A percentile compares a stretch with the other conserved stretches of the same genome.
Conservation (phyloP, 176 grass and related monocot species). For the Zea luxurians region DNA sequence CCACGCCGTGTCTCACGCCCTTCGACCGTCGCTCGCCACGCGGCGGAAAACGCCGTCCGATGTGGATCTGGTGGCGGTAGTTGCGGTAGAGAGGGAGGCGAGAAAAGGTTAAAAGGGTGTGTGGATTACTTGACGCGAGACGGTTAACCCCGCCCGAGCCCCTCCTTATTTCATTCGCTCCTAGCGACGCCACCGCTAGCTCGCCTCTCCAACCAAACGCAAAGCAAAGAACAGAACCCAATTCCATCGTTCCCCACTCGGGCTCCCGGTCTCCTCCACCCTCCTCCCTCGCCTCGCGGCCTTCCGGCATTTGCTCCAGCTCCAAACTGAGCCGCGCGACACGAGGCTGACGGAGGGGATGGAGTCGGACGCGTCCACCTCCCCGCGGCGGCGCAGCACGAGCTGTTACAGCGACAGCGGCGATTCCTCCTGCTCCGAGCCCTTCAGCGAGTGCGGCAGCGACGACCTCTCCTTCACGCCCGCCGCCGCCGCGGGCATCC, state of each 20-base stretch:
- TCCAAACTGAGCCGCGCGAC: background rate
- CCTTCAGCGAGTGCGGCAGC: conserved; percentile 83
- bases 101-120: background rate
- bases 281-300: background rate
- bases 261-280: background rate
- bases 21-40: conserved; percentile 15
- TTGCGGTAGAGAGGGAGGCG: background rate
- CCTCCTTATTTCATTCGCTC: conserved; percentile 41
- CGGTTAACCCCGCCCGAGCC: conserved; percentile 19
- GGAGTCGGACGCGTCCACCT: conserved; percentile 56
- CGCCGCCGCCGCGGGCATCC: conserved; percentile 38
- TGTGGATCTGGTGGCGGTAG: conserved; percentile 17
- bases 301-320: conserved; percentile 15
- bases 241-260: conserved; percentile 24
- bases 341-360: background rate
- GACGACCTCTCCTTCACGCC: conserved; percentile 57
- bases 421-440: conserved; percentile 66
- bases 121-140: conserved; percentile 23
- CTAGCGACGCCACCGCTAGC: background rate
- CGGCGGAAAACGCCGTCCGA: conserved; percentile 19
- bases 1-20: background rate
- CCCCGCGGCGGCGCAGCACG: conserved; percentile 46
- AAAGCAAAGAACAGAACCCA: conserved; percentile 53
- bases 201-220: conserved; percentile 30
- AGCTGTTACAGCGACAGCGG: conserved; percentile 76